Evolutionary conservation across 2,329 filamentous ascomycete genomes (phyloP).

Genomic region (Madurella mycetomatis): DNA sequence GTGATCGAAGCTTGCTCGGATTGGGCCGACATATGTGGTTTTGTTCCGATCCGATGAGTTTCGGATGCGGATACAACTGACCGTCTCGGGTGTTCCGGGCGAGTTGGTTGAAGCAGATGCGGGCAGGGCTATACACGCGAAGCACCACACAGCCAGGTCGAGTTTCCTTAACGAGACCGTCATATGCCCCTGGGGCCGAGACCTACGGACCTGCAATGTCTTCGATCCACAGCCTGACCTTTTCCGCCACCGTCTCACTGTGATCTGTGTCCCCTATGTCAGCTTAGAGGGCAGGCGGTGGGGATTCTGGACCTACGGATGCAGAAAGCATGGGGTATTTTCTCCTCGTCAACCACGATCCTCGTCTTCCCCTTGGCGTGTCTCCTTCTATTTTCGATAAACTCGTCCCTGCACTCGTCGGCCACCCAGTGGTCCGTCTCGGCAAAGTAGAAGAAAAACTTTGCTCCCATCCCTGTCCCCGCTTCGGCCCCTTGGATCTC

Average conservation of each 20-base stretch:
- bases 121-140: too few relatives aligned
- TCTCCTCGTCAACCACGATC: conserved; percentile 51
- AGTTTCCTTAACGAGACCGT: too few relatives aligned
- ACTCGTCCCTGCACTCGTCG: conserved; percentile 49
- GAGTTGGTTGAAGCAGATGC: too few relatives aligned
- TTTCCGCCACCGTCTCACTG: conserved; percentile 46
- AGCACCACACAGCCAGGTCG: too few relatives aligned
- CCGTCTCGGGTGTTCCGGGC: too few relatives aligned
- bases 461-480: conserved; percentile 32
- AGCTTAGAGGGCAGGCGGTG: background rate
- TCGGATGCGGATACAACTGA: too few relatives aligned
- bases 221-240: conserved; percentile 45
- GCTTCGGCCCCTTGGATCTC: conserved; percentile 36
- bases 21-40: too few relatives aligned
- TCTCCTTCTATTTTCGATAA: conserved; percentile 42
- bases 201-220: conserved; percentile 39
- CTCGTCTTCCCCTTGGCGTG: conserved; percentile 34
- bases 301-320: conserved; percentile 37
- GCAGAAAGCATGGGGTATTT: conserved; percentile 59
- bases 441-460: conserved; percentile 58
- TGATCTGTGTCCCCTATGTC: conserved; percentile 34
- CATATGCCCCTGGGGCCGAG: too few relatives aligned
- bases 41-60: too few relatives aligned
- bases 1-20: too few relatives aligned
- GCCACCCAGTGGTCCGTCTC: conserved; percentile 60